Evolutionary conservation across 495 filamentous ascomycete genomes (phyloP).

Genomic region (Diplogelasinospora grovesii): DNA sequence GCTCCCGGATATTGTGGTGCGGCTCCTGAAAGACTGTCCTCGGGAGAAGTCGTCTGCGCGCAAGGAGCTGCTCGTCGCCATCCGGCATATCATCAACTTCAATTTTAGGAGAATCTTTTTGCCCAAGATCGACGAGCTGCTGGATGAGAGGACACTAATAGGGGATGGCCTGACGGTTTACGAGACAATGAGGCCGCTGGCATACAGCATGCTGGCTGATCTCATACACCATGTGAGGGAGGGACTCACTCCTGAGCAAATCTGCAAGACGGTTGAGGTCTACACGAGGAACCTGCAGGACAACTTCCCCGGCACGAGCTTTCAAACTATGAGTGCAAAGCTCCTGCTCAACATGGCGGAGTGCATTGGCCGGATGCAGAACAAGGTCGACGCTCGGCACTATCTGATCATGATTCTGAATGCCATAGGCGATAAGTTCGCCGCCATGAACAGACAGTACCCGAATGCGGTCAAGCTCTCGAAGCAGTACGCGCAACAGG

Average conservation of each 20-base stretch:
- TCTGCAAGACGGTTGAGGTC: conserved; percentile 88
- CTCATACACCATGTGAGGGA: conserved; percentile 96
- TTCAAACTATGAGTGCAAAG: conserved; percentile 99
- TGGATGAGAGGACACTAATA: conserved; percentile 89
- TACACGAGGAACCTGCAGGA: conserved; percentile 96
- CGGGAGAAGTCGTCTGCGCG: conserved; percentile 86
- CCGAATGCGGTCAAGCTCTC: conserved; percentile 90
- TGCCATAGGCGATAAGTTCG: conserved; percentile 96
- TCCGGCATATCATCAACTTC: conserved; percentile 98
- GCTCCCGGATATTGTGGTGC: conserved; percentile 84
- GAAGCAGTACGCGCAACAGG: conserved; percentile 58
- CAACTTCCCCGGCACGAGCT: conserved; percentile 93
- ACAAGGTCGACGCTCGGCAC: conserved; percentile 89
- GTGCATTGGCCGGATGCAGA: conserved; percentile 82
- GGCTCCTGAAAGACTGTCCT: conserved; percentile 88
- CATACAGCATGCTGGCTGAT: conserved; percentile 97
- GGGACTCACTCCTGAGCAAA: conserved; percentile 73
- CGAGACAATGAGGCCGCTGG: conserved; percentile 90
- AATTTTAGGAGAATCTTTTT: conserved; percentile 95
- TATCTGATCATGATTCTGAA: conserved; percentile 96
- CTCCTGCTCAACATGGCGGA: conserved; percentile 95
- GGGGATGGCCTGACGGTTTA: conserved; percentile 96
- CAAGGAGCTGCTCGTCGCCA: conserved; percentile 93
- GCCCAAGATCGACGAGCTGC: conserved; percentile 86
- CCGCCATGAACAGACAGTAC: conserved; percentile 95